Percentiles rank a stretch among this genome's conserved stretches.
Conservation (phyloP, 1,139 yeast genomes). For the Suhomyces anneliseae region DNA sequence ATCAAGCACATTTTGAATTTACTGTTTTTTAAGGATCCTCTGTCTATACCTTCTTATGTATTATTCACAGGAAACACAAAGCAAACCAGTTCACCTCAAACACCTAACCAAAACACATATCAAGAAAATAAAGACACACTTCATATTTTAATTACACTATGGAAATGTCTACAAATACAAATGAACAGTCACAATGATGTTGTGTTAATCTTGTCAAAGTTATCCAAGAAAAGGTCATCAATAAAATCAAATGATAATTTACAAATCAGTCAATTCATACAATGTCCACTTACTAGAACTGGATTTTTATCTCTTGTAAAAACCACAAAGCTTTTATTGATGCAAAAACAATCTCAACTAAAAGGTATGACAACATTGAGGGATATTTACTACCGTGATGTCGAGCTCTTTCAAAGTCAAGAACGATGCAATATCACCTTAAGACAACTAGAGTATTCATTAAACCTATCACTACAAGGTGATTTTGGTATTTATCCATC, state of each 20-base stretch:
- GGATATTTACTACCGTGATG: slow-evolving; percentile 68
- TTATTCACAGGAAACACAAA: too few species aligned
- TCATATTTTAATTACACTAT: too few species aligned
- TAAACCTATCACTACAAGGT: slow-evolving; percentile 21
- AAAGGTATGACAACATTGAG: slow-evolving; percentile 48
- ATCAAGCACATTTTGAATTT: too few species aligned
- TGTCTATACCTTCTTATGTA: too few species aligned
- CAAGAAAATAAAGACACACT: too few species aligned
- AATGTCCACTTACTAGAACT: not conserved
- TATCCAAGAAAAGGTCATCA: not conserved
- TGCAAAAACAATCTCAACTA: slow-evolving; percentile 17
- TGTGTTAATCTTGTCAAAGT: not conserved
- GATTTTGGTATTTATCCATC: slow-evolving; percentile 54
- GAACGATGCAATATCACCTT: slow-evolving; percentile 42
- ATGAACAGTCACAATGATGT: not conserved
- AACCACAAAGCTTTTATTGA: slow-evolving; percentile 18
- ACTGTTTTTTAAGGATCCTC: too few species aligned
- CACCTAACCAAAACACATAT: too few species aligned
- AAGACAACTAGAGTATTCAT: slow-evolving; percentile 30
- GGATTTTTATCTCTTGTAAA: slow-evolving; percentile 16
- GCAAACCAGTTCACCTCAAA: too few species aligned
- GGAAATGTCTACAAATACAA: too few species aligned
- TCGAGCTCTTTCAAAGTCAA: slow-evolving; percentile 53
- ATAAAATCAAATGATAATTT: not conserved
- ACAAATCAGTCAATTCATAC: not conserved